Evolutionary conservation across 208 protist genomes (phyloP), one percentile per base, ranked within the genome.

Genomic region (Trypanosoma scelopori): DNA sequence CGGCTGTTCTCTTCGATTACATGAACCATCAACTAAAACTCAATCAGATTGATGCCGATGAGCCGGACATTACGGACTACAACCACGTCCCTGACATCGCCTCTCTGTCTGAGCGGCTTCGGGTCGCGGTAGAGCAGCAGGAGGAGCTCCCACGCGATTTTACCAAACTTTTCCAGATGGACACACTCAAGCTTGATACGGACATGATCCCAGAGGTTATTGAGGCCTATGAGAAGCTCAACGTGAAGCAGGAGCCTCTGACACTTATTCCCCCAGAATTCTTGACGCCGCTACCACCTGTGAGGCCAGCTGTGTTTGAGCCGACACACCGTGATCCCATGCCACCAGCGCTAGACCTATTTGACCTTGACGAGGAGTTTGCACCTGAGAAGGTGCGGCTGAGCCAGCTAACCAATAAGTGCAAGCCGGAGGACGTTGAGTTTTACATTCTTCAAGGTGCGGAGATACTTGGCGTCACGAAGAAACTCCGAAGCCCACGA

Each of bases 361-460:
- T 98, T 74, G 97, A 99, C 76, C 81, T 99, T 6, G 97, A 99
- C 65, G 94, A 98, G 58, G 85, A 98, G 69, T 99, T 99, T 73
- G 95, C 97, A 9, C 95, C 95, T 30, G 95, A 98, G 79, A 82
- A 86, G 43, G 94, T 97, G 52, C 87, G 96, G 5, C 76, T 99
- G 5, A 94, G 91, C 65, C 94, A 98, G 62, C 70, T 98, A 35
- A 98, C 97, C n/a, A 99, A 98, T 76, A 97, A 98, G 65, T 98
- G 96, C 69, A 91, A 93, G 64, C 72, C 89, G 5, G 89, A 97
- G 62, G 90, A 98, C 65, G 80, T 98, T 30, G 89, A 94, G 46
- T 98, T 96, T 76, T 98, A 95, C 77, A 96, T 98, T 65, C 66
- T 91, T 23, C 93, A 97, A 70, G 92, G 81, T 3, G 90, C 93